Base-by-base conservation (phyloP, 106 monocot genomes). In the Allium fistulosum region DNA sequence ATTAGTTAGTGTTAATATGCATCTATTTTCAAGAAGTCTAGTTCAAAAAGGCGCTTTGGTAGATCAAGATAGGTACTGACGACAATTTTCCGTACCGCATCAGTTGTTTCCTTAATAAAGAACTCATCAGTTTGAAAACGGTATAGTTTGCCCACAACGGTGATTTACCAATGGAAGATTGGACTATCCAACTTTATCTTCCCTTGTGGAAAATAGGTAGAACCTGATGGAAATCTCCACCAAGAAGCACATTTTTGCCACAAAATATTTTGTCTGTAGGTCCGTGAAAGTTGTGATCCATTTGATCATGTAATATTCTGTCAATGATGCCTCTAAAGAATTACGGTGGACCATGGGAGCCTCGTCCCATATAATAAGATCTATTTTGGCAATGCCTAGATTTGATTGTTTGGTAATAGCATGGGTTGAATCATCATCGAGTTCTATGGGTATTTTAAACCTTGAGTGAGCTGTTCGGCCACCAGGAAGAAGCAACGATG, bases 141-240 rank as follows among this genome's bases (percentile, higher is more conserved):
- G 48, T 16, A 22, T 11, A 65, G 37, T 69, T 11, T 4, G 68
- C 9, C 69, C 63, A 80, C 2, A 70, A 10, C 8, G 11, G 18
- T 10, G 69, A 75, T 8, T 22, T 49, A 13, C 17, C 6, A 1
- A 75, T 12, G 11, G 70, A 49, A 2, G 70, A 46, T 14, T 3
- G 10, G 2, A 75, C 62, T 52, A 63, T 75, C n/a, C 65, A 55
- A 15, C 46, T 46, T 12, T 61, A 16, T 14, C 7, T 14, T 6
- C 75, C 71, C 7, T 66, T 69, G 3, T 57, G 65, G 4, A 70
- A 48, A 26, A 80, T 49, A 51, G 7, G 71, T 5, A 80, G 46
- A 14, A 75, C 74, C 17, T 80, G 71, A 26, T 75, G 0, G 50
- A 80, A 80, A 66, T 80, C 74, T 9, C 65, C 75, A 37, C 66